A percentile compares a stretch with the other conserved stretches of the same genome.
Conservation (phyloP, 768 basidiomycete genomes). For the Guyanaporus albipodus region DNA sequence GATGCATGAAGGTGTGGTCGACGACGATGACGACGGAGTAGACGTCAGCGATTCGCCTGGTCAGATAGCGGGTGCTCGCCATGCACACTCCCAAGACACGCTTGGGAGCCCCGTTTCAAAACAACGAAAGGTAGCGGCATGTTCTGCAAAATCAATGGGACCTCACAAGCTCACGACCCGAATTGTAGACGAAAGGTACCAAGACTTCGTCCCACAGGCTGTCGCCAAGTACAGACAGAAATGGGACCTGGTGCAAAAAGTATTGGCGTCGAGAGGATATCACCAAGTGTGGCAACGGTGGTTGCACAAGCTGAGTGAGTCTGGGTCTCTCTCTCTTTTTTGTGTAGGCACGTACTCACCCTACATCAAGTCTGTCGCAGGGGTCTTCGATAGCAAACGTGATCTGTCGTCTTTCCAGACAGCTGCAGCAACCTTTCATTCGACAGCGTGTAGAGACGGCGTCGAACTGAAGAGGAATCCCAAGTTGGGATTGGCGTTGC, state of each 20-base stretch:
- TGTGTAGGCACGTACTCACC: neutral
- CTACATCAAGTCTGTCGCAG: constrained; percentile 5
- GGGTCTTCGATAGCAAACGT: constrained; percentile 35
- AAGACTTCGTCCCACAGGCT: constrained; percentile 32
- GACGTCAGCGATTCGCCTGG: constrained; percentile 22
- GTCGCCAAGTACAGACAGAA: constrained; percentile 39
- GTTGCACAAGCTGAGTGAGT: constrained; percentile 36
- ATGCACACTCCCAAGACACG: constrained; percentile 20
- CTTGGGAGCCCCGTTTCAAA: constrained; percentile 39
- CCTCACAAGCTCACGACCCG: constrained; percentile 3
- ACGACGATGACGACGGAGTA: constrained; percentile 30
- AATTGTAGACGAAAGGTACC: neutral
- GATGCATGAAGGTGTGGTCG: constrained; percentile 39
- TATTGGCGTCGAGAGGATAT: constrained; percentile 38
- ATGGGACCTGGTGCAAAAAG: constrained; percentile 40
- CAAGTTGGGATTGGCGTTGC: constrained; percentile 37
- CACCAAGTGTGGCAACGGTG: constrained; percentile 44
- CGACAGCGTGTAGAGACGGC: constrained; percentile 9
- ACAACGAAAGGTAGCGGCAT: constrained; percentile 28
- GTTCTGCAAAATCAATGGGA: constrained; percentile 9
- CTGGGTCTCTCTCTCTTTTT: too few relatives aligned
- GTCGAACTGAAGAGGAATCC: constrained; percentile 33
- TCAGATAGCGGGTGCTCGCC: constrained; percentile 26
- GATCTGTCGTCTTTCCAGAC: constrained; percentile 34
- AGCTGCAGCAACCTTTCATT: constrained; percentile 13